Evolutionary conservation across 495 filamentous ascomycete species (phyloP), one percentile per base, ranked within the genome.

Genomic region (Cercophora samala): DNA sequence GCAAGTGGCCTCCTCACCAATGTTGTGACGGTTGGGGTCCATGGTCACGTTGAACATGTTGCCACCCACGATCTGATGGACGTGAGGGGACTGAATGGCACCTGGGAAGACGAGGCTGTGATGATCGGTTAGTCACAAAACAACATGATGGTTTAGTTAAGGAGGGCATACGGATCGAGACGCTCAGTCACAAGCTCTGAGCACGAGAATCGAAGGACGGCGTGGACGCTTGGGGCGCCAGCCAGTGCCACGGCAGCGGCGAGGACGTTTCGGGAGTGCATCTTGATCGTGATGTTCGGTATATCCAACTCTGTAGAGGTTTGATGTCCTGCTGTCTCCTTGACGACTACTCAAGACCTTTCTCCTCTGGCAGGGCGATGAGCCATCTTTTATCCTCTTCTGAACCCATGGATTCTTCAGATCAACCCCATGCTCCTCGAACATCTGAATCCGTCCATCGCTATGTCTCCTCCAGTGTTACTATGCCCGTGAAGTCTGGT

Each of bases 121-220:
- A 18, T 37, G 8, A 26, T 46, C 17, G 11, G 55, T 56, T 56
- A 58, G 21, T n/a, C n/a, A n/a, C n/a, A n/a, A n/a, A n/a, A n/a
- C n/a, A n/a, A n/a, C n/a, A n/a, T n/a, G n/a, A n/a, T n/a, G n/a
- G n/a, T n/a, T n/a, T n/a, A n/a, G n/a, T n/a, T n/a, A 58, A 46
- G 29, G 23, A 18, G 17, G 32, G 61, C 66, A 24, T 21, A 74
- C 73, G 73, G 70, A 60, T 74, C 73, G 2, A 74, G 64, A 37
- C 70, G 73, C 51, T 74, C 68, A 42, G 64, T 65, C n/a, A 71
- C 67, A 29, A 74, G 68, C 62, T 70, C 58, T 1, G 73, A 73
- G 70, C 73, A 90, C 5, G 88, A 88, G 77, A 91, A 89, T 0
- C 89, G 89, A 29, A 91, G 78, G 68, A 87, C 26, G 29, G 68